Evolutionary conservation across 75 land plant species (phyloP), one percentile per base, ranked within the genome.

Genomic region (Selaginella moellendorffii): DNA sequence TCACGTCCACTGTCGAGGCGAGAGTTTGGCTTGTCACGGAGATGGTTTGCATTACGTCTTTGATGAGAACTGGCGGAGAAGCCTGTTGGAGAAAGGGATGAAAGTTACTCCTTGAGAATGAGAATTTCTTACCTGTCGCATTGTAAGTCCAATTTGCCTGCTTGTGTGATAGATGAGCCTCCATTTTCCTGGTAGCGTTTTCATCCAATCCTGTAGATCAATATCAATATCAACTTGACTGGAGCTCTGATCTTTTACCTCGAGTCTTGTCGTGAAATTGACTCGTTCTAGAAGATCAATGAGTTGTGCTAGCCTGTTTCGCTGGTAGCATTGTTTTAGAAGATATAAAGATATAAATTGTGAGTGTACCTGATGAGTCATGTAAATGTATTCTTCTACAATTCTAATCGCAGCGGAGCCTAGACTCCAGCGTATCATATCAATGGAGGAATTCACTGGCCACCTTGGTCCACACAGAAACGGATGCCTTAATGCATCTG

Each of bases 401-500:
- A 90, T 90, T 30, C 91, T 73, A 19, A 90, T 83, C 56, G 91
- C 91, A 62, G 90, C 81, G 53, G 91, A 90, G 24, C 96, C 96
- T 61, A 90, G 69, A 24, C 96, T 80, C 96, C 96, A 90, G 29
- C 86, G 75, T 61, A 83, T 83, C 54, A 90, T 77, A 9, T 77
- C 76, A 69, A 86, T 73, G n/a, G 96, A 83, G 54, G 85, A 78
- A 2, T 74, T 78, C 1, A 86, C 75, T 0, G 83, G 69, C 96
- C 96, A 90, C 71, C 68, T 86, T 21, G 96, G 96, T 28, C 96
- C 96, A 75, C 96, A 90, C 5, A 90, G 69, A 71, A 90, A 90
- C 28, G 87, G 96, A 69, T 90, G 96, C 26, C 91, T 70, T 31
- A 90, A 67, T 28, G 96, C 96, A 64, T 86, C 81, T 68, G 79